Percentiles rank a stretch among this genome's conserved stretches.
These are phyloP conservation scores for Fusarium piperis DNA, from an alignment of 2,329 filamentous ascomycete species.

Conservation along the genomic window DNA sequence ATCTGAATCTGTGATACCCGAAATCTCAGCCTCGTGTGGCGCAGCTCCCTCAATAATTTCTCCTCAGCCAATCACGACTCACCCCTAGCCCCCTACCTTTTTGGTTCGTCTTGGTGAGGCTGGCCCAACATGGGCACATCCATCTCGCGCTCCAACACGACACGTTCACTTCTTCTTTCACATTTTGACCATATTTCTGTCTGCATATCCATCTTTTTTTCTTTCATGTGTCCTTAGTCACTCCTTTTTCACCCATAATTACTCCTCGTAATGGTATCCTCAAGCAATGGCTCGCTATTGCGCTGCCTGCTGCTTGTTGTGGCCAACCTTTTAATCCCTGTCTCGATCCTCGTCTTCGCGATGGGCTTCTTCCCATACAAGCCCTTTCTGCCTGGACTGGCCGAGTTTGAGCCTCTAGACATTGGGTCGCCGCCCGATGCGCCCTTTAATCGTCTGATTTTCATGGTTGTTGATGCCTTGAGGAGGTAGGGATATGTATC, in stretches of 20 bases:
- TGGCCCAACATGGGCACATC: conserved; percentile 19
- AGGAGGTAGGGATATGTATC: conserved; percentile 69
- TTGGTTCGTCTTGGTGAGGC: conserved; percentile 39
- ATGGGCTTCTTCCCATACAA: conserved; percentile 98
- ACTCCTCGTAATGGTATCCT: conserved; percentile 38
- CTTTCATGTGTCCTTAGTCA: conserved; percentile 15
- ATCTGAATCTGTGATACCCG: conserved; percentile 43
- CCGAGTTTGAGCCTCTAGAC: conserved; percentile 68
- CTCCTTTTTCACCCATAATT: conserved; percentile 16
- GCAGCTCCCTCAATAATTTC: conserved; percentile 3
- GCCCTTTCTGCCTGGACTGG: conserved; percentile 86
- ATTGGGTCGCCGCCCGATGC: conserved; percentile 68
- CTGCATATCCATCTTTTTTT: background rate
- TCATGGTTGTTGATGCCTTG: conserved; percentile 98
- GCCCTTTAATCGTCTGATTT: conserved; percentile 88
- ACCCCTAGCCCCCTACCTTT: conserved; percentile 27
- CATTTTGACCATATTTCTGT: conserved; percentile 15
- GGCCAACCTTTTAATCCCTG: conserved; percentile 81
- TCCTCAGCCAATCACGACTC: conserved; percentile 28
- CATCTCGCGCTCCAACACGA: conserved; percentile 35
- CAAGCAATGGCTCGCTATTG: conserved; percentile 39
- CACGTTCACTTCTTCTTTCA: conserved; percentile 38
- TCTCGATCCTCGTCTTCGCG: conserved; percentile 81
- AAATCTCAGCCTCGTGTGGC: conserved; percentile 44
- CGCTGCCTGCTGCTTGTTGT: conserved; percentile 62